These are phyloP conservation scores for Stephanocyclus meneghinianus DNA, from an alignment of 352 stramenopile genomes.

Conservation along the genomic window DNA sequence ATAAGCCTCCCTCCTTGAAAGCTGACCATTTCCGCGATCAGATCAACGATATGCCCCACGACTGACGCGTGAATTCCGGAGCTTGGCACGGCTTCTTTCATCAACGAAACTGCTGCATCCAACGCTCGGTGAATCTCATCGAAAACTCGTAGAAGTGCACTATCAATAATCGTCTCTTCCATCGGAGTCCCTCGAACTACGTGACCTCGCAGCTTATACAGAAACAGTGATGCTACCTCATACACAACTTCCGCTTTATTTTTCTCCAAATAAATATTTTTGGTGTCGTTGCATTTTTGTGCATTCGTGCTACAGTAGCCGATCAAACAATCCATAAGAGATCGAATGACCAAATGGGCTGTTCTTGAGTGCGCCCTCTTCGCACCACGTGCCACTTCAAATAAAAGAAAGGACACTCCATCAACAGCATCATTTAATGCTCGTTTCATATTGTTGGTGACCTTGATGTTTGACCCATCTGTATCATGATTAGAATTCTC, in stretches of 20 bases:
- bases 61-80: conserved; percentile 23
- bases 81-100: conserved; percentile 31
- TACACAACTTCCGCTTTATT: conserved; percentile 49
- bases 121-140: conserved; percentile 53
- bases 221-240: conserved; percentile 56
- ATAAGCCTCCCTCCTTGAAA: conserved; percentile 56
- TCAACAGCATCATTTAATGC: conserved; percentile 74
- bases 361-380: conserved; percentile 77
- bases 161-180: conserved; percentile 19
- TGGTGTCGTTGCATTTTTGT: conserved; percentile 13
- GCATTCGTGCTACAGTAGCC: conserved; percentile 4
- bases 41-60: conserved; percentile 43
- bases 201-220: conserved; percentile 64
- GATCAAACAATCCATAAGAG: conserved; percentile 63
- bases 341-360: conserved; percentile 49
- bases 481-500: conserved; percentile 14
- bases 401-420: conserved; percentile 76
- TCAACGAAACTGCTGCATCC: conserved; percentile 13
- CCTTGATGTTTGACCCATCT: background rate
- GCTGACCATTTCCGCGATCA: conserved; percentile 53
- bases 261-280: conserved; percentile 26
- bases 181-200: conserved; percentile 27
- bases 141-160: conserved; percentile 45
- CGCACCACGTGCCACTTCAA: conserved; percentile 70
- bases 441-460: conserved; percentile 53